phyloP scores from a whole-genome alignment of 805 yeast genomes.

The Schizosaccharomyces octosporus region DNA sequence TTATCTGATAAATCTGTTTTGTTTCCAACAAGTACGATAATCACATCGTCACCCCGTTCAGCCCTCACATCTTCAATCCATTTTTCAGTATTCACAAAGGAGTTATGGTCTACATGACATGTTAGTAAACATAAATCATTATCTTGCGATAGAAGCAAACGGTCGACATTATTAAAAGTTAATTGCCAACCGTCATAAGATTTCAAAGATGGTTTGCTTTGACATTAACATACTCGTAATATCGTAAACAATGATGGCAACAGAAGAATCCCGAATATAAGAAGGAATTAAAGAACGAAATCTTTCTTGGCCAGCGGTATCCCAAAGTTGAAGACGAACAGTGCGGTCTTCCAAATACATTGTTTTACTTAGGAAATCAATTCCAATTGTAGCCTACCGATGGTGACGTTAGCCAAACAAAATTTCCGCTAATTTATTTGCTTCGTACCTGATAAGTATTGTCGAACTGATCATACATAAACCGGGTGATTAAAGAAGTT shows the following conservation, averaged over 20 bases:
- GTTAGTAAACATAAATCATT: background rate
- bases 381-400: conserved; percentile 70
- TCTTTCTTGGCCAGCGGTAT: conserved; percentile 84
- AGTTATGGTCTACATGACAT: conserved; percentile 20
- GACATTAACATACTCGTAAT: conserved; percentile 35
- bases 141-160: too few species aligned
- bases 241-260: conserved; percentile 92
- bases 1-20: conserved; percentile 22
- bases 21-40: conserved; percentile 77
- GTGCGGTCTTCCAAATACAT: conserved; percentile 93
- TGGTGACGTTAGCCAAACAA: conserved; percentile 9
- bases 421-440: background rate
- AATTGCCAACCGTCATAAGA: too few species aligned
- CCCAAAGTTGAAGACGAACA: conserved; percentile 86
- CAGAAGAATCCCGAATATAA: conserved; percentile 84
- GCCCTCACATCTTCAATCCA: conserved; percentile 87
- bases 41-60: conserved; percentile 75
- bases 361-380: conserved; percentile 80
- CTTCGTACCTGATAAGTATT: conserved; percentile 47
- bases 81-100: conserved; percentile 60
- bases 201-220: too few species aligned
- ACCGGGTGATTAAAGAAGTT: conserved; percentile 84
- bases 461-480: conserved; percentile 93
- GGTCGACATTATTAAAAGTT: too few species aligned
- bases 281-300: conserved; percentile 87